These are phyloP conservation scores for Sisymbrium altissimum DNA, from an alignment of 345 rosid species.

Conservation along the genomic window DNA sequence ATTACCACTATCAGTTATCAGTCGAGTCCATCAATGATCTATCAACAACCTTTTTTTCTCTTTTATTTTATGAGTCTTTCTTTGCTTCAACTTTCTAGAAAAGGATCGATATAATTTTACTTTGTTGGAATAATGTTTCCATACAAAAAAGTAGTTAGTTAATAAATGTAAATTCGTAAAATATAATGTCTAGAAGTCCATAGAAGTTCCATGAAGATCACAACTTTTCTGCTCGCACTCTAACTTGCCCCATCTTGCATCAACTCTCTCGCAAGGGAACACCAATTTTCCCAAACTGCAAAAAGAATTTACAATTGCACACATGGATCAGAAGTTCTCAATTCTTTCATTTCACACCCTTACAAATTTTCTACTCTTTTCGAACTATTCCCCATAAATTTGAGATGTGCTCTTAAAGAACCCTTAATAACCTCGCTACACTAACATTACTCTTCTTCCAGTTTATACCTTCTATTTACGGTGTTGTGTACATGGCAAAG, in stretches of 20 bases:
- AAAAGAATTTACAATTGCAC: not conserved
- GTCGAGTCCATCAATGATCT: not conserved
- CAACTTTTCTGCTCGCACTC: constrained; percentile 83
- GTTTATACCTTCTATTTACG: constrained; percentile 82
- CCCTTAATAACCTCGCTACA: not conserved
- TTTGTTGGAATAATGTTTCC: not conserved
- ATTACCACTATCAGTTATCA: not conserved
- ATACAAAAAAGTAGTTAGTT: not conserved
- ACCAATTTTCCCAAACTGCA: constrained; percentile 67
- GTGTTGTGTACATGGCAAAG: constrained; percentile 86
- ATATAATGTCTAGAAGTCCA: constrained; percentile 18
- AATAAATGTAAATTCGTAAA: not conserved
- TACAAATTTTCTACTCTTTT: not conserved
- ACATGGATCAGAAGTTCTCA: constrained; percentile 1
- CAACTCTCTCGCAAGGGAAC: constrained; percentile 84
- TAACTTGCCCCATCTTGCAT: constrained; percentile 98
- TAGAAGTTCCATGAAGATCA: constrained; percentile 67
- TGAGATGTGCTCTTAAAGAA: not conserved
- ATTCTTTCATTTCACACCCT: not conserved
- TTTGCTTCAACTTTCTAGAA: not conserved
- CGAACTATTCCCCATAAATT: not conserved
- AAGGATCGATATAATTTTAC: not conserved
- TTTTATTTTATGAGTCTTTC: no score
- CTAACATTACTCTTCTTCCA: not conserved
- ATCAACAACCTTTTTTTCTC: not conserved